Evolutionary conservation across 1,284 basidiomycete species (phyloP), one percentile per base, ranked within the genome.

Genomic region (Rhodotorula sp.): DNA sequence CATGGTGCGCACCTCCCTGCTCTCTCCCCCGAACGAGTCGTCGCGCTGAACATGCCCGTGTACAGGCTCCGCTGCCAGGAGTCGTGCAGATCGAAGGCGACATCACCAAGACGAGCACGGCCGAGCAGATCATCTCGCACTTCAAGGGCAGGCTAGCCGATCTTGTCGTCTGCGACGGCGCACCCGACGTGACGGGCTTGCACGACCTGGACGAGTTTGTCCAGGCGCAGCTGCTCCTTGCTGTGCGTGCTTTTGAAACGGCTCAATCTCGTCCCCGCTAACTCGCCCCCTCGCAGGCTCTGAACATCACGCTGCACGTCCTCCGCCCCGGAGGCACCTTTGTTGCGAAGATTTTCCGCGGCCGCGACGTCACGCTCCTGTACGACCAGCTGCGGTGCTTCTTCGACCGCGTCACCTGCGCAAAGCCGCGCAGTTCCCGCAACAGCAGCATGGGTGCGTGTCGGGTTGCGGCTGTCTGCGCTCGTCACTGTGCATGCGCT

Each of bases 141-240:
- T 82, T 87, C 63, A 80, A 80, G 23, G 84, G 83, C 7, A 78
- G 82, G 12, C 81, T 83, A 64, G 85, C 85, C 0, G 84, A 87
- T 68, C 79, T 87, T 50, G 85, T 87, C 44, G 83, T 87, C 3
- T 87, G 86, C 73, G 86, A 87, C 72, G 86, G 86, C 14, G 86
- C 86, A 23, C 86, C 86, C 5, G 86, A 87, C 77, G 86, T 87
- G 16, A 87, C 86, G 7, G 86, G 86, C 41, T 81, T 87, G 0
- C 86, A 86, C 72, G 84, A 85, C 71, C 80, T 87, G 27, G 86
- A 87, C 79, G 85, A 85, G 45, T 86, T 85, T 72, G 82, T 87
- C 9, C 86, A 87, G 77, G 83, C 85, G 0, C 85, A 87, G 74
- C 82, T 87, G 0, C 79, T 87, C 3, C 80, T 85, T 19, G 85